Conservation (phyloP, 768 basidiomycete species). For the Pulveroboletus ravenelii region DNA sequence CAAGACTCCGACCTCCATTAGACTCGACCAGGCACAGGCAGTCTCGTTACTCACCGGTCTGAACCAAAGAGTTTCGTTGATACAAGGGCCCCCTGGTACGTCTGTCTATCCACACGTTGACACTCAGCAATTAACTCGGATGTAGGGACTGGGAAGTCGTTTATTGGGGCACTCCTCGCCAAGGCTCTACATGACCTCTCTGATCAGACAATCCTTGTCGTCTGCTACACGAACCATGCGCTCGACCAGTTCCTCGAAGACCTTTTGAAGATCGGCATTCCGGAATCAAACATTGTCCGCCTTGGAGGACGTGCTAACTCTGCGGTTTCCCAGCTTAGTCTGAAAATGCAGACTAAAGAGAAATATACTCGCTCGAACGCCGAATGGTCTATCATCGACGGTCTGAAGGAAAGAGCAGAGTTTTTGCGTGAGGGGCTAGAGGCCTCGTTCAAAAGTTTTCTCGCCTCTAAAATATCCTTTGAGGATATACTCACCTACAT, state of each 20-base stretch:
- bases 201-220: conserved; percentile 49
- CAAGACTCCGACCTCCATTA: conserved; percentile 35
- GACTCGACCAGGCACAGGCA: conserved; percentile 49
- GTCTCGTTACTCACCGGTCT: conserved; percentile 46
- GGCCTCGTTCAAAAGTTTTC: conserved; percentile 27
- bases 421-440: conserved; percentile 21
- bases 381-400: conserved; percentile 42
- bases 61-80: conserved; percentile 52
- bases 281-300: conserved; percentile 43
- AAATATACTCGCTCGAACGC: conserved; percentile 22
- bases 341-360: conserved; percentile 37
- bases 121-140: neutral
- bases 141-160: conserved; percentile 68
- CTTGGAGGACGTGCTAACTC: conserved; percentile 51
- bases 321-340: conserved; percentile 40
- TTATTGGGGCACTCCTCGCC: conserved; percentile 61
- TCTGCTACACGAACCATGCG: conserved; percentile 72
- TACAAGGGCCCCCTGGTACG: conserved; percentile 71
- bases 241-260: conserved; percentile 65
- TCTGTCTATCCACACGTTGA: neutral
- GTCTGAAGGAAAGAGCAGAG: conserved; percentile 24
- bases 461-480: conserved; percentile 12
- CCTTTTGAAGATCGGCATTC: conserved; percentile 57
- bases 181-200: conserved; percentile 52
- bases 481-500: conserved; percentile 40